Evolutionary conservation across 768 basidiomycete species (phyloP).

Genomic region (Termitomyces titanicus): DNA sequence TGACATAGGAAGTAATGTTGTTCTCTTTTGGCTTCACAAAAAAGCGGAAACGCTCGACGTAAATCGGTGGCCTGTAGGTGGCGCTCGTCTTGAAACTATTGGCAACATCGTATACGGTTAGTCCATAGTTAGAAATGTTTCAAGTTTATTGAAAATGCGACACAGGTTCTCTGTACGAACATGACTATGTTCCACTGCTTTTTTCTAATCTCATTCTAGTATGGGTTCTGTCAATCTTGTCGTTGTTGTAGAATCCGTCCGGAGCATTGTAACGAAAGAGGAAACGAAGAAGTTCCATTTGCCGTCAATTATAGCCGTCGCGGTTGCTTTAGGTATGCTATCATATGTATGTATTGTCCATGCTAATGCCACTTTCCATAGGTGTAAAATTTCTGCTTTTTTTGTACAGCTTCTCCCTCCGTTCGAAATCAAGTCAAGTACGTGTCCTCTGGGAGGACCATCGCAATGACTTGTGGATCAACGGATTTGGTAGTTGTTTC

Average conservation of each 20-base stretch:
- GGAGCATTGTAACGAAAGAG: constrained; percentile 59
- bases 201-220: constrained; percentile 32
- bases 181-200: not conserved
- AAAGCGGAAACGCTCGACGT: constrained; percentile 68
- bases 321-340: constrained; percentile 68
- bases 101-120: constrained; percentile 84
- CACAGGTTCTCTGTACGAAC: constrained; percentile 44
- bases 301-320: constrained; percentile 80
- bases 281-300: constrained; percentile 65
- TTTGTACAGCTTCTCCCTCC: constrained; percentile 78
- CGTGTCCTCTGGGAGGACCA: constrained; percentile 97
- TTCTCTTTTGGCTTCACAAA: constrained; percentile 77
- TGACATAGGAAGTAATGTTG: constrained; percentile 78
- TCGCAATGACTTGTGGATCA: constrained; percentile 87
- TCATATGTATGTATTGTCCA: not conserved
- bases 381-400: constrained; percentile 86
- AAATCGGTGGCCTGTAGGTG: constrained; percentile 91
- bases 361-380: constrained; percentile 22
- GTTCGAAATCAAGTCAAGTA: constrained; percentile 85
- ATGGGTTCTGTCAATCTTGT: constrained; percentile 93
- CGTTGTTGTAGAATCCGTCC: constrained; percentile 83
- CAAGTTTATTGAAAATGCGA: constrained; percentile 1
- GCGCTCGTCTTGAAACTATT: constrained; percentile 85
- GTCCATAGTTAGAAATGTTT: constrained; percentile 3
- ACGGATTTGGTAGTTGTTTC: constrained; percentile 58